A percentile compares a stretch with the other conserved stretches of the same genome.
Conservation (phyloP, 2,329 filamentous ascomycete species). For the Metarhizium album region DNA sequence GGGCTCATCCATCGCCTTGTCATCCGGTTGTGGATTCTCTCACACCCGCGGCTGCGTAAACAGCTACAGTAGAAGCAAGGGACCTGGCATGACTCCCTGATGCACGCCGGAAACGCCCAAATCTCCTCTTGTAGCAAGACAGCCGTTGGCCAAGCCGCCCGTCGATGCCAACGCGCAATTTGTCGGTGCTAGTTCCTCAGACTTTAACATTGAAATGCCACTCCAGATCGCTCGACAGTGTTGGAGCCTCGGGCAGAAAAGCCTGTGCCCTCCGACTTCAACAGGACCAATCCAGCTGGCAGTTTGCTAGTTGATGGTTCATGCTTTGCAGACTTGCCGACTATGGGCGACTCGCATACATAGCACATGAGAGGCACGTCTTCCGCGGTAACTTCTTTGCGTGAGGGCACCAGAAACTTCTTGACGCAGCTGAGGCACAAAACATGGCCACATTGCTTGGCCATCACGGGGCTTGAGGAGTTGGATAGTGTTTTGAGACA, state of each 20-base stretch:
- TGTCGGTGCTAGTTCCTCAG: not conserved
- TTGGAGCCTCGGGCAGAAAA: slow-evolving; percentile 83
- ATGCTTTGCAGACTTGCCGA: slow-evolving; percentile 33
- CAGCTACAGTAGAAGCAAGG: slow-evolving; percentile 6
- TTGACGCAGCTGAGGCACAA: slow-evolving; percentile 75
- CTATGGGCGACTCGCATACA: slow-evolving; percentile 76
- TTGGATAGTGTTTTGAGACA: slow-evolving; percentile 80
- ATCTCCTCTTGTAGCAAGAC: not conserved
- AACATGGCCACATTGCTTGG: slow-evolving; percentile 85
- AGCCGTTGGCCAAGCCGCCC: not conserved
- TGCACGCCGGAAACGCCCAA: not conserved
- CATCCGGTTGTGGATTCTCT: slow-evolving; percentile 58
- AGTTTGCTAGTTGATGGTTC: slow-evolving; percentile 41
- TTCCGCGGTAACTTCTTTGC: slow-evolving; percentile 27
- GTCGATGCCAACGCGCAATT: not conserved
- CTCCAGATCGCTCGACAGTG: slow-evolving; percentile 65
- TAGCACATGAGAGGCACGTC: slow-evolving; percentile 54
- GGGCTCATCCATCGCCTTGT: slow-evolving; percentile 63
- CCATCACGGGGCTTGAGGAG: slow-evolving; percentile 68
- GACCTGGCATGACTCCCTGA: not conserved
- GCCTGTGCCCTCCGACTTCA: slow-evolving; percentile 81
- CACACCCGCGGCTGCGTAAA: slow-evolving; percentile 17
- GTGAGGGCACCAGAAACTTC: slow-evolving; percentile 63
- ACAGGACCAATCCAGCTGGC: slow-evolving; percentile 62
- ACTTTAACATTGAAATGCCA: slow-evolving; percentile 74